phyloP scores from a whole-genome alignment of 352 stramenopile species.

The Phytophthora sp. region DNA sequence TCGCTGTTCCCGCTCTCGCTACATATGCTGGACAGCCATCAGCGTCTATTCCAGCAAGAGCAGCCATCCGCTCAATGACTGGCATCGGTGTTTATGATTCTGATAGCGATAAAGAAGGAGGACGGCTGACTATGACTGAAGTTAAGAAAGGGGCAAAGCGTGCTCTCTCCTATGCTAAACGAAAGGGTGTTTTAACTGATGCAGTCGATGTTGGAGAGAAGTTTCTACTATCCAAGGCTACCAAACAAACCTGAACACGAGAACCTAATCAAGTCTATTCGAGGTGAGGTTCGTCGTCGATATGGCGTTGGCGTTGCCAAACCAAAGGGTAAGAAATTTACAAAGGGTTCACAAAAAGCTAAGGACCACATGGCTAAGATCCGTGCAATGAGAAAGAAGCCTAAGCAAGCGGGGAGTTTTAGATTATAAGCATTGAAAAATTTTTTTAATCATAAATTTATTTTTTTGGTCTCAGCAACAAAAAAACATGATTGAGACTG shows the following conservation, averaged over 20 bases:
- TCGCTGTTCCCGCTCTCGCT: no score
- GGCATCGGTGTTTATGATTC: not conserved
- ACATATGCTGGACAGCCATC: not conserved
- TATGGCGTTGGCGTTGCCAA: slow-evolving; percentile 1
- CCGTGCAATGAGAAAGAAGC: not conserved
- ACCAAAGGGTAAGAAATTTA: not conserved
- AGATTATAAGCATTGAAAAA: not conserved
- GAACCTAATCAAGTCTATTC: no score
- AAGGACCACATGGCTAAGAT: not conserved
- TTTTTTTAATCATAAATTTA: not conserved
- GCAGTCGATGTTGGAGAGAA: no score
- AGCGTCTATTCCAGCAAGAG: not conserved
- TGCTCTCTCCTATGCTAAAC: not conserved
- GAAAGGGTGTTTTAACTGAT: slow-evolving; percentile 9
- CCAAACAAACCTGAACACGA: no score
- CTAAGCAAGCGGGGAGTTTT: not conserved
- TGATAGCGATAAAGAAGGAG: slow-evolving; percentile 4
- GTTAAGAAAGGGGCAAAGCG: slow-evolving; percentile 4
- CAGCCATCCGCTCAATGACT: not conserved
- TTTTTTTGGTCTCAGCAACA: not conserved
- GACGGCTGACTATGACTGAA: not conserved
- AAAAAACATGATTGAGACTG: not conserved
- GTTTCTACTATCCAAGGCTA: no score
- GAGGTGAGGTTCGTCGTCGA: no score
- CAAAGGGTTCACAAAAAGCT: not conserved